Evolutionary conservation across 768 basidiomycete species (phyloP), one percentile per base, ranked within the genome.

Genomic region (Gyrodon lividus): DNA sequence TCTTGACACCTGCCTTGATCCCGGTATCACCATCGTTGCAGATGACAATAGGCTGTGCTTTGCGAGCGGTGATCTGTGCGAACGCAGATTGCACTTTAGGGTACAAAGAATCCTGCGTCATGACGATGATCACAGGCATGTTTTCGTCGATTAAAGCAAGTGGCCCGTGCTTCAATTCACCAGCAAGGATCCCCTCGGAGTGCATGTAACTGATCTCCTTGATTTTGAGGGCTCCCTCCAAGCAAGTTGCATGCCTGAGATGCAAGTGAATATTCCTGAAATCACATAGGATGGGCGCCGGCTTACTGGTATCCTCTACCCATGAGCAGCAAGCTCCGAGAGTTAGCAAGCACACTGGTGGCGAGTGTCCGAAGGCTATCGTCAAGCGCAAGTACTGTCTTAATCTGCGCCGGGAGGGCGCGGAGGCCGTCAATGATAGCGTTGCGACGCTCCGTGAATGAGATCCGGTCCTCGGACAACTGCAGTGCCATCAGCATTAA

Each of bases 401-500:
- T 88, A 72, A 99, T 98, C 72, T 92, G 88, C 5, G 68, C 78
- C 4, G 97, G 96, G 19, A 99, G 81, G n/a, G 79, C 84, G 62
- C 94, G 92, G 33, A 99, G 82, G 48, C 88, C 93, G 51, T 89
- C 83, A 59, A 99, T 98, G 75, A 99, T 97, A 70, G 90, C 82
- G 66, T 87, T 88, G 59, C 96, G 84, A 50, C 97, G 89, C 61
- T 88, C 82, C 1, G 85, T 87, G 74, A 97, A 86, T 23, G 91
- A 93, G 68, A 98, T 92, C 37, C 93, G 88, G 72, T 99, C 97
- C 70, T 98, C 97, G 7, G 93, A 95, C 22, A 99, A 79, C 72
- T 98, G 96, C 16, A 99, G 79, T n/a, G 97, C 97, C 72, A 99
- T 95, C 87, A 99, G 93, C 71, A 97, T 76, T 43, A 99, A 80